Conservation (phyloP, 2,329 filamentous ascomycete species). For the Leptodontidium sp. region DNA sequence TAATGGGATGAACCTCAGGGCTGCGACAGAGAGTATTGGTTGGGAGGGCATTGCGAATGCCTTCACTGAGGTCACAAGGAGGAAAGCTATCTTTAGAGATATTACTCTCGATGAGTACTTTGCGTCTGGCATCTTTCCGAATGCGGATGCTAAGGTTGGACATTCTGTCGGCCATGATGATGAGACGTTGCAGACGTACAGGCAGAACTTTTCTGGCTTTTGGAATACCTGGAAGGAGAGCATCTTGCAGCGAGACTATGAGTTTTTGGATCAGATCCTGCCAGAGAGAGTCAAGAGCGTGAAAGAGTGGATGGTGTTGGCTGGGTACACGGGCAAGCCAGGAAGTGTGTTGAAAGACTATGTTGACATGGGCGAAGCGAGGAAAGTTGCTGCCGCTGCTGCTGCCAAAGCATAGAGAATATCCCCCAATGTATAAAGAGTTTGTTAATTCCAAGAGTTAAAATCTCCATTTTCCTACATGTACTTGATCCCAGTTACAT, state of each 20-base stretch:
- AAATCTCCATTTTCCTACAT: no score
- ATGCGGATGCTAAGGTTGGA: slow-evolving; percentile 35
- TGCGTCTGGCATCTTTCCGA: slow-evolving; percentile 22
- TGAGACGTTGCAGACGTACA: slow-evolving; percentile 31
- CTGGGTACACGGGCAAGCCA: slow-evolving; percentile 32
- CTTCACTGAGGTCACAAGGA: slow-evolving; percentile 36
- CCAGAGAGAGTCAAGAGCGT: slow-evolving; percentile 37
- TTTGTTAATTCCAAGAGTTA: no score
- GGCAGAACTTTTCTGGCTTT: slow-evolving; percentile 39
- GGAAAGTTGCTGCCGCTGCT: neutral
- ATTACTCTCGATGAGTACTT: slow-evolving; percentile 37
- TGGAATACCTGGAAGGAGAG: slow-evolving; percentile 38
- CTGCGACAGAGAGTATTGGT: slow-evolving; percentile 39
- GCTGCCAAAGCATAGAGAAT: neutral
- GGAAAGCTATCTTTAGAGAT: slow-evolving; percentile 34
- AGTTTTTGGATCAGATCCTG: slow-evolving; percentile 38
- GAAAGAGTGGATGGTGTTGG: slow-evolving; percentile 39
- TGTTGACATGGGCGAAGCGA: slow-evolving; percentile 16
- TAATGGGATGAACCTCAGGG: slow-evolving; percentile 39
- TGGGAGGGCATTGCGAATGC: slow-evolving; percentile 33
- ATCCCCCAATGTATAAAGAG: neutral
- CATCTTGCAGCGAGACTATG: slow-evolving; percentile 34
- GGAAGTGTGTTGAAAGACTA: slow-evolving; percentile 34
- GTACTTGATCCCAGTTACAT: neutral
- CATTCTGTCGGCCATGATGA: slow-evolving; percentile 32